These are phyloP conservation scores for Pseudocercospora ulei DNA, from an alignment of 2,329 filamentous ascomycete species.

Conservation along the genomic window DNA sequence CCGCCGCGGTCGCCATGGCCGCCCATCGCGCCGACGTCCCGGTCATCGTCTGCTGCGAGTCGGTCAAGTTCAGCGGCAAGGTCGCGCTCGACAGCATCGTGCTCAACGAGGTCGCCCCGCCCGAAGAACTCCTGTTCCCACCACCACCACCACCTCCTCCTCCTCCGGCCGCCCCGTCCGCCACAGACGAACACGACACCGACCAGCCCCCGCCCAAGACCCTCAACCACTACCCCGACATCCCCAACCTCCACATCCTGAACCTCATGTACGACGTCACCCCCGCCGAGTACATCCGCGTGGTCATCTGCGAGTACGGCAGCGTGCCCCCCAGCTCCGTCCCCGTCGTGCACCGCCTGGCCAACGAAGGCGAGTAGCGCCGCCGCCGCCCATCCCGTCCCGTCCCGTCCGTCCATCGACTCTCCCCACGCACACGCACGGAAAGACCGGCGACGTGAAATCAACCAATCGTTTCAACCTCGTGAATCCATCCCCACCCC, in stretches of 20 bases:
- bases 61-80: conserved; percentile 85
- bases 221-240: conserved; percentile 49
- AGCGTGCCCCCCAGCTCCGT: conserved; percentile 78
- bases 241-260: conserved; percentile 51
- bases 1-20: conserved; percentile 73
- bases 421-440: no score
- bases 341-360: conserved; percentile 55
- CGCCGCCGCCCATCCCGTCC: no score
- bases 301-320: conserved; percentile 85
- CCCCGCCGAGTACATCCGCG: conserved; percentile 71
- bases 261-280: conserved; percentile 90
- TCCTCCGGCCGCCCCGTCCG: conserved; percentile 4
- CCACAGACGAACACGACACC: conserved; percentile 27
- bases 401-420: no score
- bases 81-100: conserved; percentile 88
- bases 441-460: no score
- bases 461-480: no score
- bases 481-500: no score
- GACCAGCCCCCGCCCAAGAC: conserved; percentile 25
- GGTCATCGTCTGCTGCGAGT: conserved; percentile 85
- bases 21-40: conserved; percentile 66
- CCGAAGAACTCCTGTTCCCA: conserved; percentile 50
- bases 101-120: conserved; percentile 79
- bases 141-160: not conserved
- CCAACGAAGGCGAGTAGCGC: conserved; percentile 28